Base-by-base conservation (phyloP, 768 basidiomycete species). In the Rhodosporidiobolus odoratus region DNA sequence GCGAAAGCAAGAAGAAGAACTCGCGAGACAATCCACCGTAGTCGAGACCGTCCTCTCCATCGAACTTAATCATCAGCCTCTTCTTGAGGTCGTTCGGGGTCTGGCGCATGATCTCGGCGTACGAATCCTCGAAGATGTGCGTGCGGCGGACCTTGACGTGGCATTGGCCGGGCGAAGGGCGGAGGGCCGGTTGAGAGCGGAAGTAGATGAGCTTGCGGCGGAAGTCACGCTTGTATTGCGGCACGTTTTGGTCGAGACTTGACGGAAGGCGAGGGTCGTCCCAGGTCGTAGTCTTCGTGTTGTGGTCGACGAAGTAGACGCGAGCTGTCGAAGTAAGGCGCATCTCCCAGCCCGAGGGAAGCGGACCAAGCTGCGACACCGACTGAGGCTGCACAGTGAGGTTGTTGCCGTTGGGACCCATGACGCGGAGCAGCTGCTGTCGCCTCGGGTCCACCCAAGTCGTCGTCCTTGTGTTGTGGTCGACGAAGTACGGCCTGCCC, bases 381-480 rank as follows among this genome's bases (percentile, higher is more conserved):
- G 93, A 89, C 80, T 97, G 94, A 15, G 93, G 92, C 79, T 97
- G 94, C 35, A 93, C 83, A 9, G 89, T 86, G 23, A 92, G 81
- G 73, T 89, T 90, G 80, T 91, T 91, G 17, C 94, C 93, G 77
- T 87, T 87, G 30, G 93, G 92, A 27, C 92, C 94, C 88, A 98
- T 90, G 58, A 97, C 94, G 72, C 95, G 92, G 69, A 98, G 89
- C 70, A 98, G 86, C 17, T 93, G 92, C 82, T 98, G 96, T 56
- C 96, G 87, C 59, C 96, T 89, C 47, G 96, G 96, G 79, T 99
- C 96, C 32, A 98, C 94, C 96, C 96, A 99, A n/a, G 96, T 99
- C 40, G 96, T 98, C 27, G 96, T 98, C 58, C 96, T 87, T 17
- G 95, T 98, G 79, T 99, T 99, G 82, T 99, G 96, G 79, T 99